Evolutionary conservation across 192 early-diverging fungal species (phyloP), one percentile per base, ranked within the genome.

Genomic region (Coemansia sp.): DNA sequence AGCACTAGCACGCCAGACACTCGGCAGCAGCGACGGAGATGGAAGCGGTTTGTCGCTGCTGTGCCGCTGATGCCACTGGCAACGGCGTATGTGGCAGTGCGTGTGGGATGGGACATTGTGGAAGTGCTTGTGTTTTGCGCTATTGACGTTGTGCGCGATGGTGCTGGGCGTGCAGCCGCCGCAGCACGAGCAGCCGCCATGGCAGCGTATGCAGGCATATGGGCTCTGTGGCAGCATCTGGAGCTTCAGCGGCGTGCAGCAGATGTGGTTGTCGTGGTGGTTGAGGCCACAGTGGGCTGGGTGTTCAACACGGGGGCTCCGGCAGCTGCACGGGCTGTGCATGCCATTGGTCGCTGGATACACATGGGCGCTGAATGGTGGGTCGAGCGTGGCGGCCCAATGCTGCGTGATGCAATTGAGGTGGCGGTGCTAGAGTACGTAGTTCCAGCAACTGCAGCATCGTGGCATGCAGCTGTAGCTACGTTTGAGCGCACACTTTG

Each of bases 21-120:
- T 19, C 50, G 23, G 4, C 29, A 57, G 6, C 22, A 56, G 2
- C 22, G 52, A 27, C 57, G 55, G 50, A 12, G 41, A 45, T 73
- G 76, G 70, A 73, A 69, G 66, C 61, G 76, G 23, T 69, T 78
- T 63, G 53, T 78, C 2, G 76, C 76, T 0, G 76, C 76, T 15
- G 29, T 66, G 63, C 70, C 76, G 15, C 63, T 78, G 14, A 65
- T 73, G 70, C 76, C 76, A 1, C 27, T 78, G 60, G 76, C 76
- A 14, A 73, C 76, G 1, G 76, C 76, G 6, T 78, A 78, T 19
- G 62, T 73, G 17, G 62, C 51, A 2, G 66, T 50, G 19, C 60
- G 76, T 1, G 45, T 78, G 2, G 76, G 66, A 6, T 78, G 76
- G 70, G 76, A 72, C 17, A 47, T 78, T 5, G 72, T 78, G 39